These are phyloP conservation scores for Zygosaccharomyces sapae DNA, from an alignment of 1,139 yeast species.

Conservation along the genomic window DNA sequence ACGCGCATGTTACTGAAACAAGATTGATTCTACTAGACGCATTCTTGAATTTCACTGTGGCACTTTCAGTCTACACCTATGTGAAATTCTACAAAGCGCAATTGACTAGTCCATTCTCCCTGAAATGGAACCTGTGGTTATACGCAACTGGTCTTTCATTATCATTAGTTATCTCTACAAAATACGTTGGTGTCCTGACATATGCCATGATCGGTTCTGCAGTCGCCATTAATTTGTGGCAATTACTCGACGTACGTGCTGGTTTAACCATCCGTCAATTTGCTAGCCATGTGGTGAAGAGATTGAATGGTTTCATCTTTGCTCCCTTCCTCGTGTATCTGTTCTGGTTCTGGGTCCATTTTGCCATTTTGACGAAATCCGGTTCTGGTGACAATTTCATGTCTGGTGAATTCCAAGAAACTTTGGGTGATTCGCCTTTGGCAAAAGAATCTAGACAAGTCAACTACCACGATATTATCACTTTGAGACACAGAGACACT, in stretches of 20 bases:
- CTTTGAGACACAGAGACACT: slow-evolving; percentile 74
- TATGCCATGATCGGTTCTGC: slow-evolving; percentile 83
- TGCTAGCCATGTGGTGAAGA: slow-evolving; percentile 67
- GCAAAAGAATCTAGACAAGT: slow-evolving; percentile 68
- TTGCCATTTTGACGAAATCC: slow-evolving; percentile 69
- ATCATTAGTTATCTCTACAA: slow-evolving; percentile 88
- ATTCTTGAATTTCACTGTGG: slow-evolving; percentile 76
- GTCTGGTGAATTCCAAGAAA: slow-evolving; percentile 91
- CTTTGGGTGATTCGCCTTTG: slow-evolving; percentile 76
- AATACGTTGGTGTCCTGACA: slow-evolving; percentile 93
- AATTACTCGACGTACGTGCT: slow-evolving; percentile 63
- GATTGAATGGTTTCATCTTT: slow-evolving; percentile 67
- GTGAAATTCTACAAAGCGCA: slow-evolving; percentile 76
- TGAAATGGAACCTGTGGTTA: slow-evolving; percentile 86
- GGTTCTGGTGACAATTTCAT: slow-evolving; percentile 96
- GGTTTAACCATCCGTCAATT: slow-evolving; percentile 63
- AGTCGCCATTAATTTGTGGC: slow-evolving; percentile 83
- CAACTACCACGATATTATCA: slow-evolving; percentile 69
- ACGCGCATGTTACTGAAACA: slow-evolving; percentile 89
- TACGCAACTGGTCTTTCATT: slow-evolving; percentile 75
- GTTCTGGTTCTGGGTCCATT: slow-evolving; percentile 93
- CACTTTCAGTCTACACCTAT: slow-evolving; percentile 71
- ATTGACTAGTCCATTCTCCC: slow-evolving; percentile 53
- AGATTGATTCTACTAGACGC: slow-evolving; percentile 89
- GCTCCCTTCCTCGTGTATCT: slow-evolving; percentile 80